Conservation (phyloP, 768 basidiomycete genomes). For the Austroboletus eburneus region DNA sequence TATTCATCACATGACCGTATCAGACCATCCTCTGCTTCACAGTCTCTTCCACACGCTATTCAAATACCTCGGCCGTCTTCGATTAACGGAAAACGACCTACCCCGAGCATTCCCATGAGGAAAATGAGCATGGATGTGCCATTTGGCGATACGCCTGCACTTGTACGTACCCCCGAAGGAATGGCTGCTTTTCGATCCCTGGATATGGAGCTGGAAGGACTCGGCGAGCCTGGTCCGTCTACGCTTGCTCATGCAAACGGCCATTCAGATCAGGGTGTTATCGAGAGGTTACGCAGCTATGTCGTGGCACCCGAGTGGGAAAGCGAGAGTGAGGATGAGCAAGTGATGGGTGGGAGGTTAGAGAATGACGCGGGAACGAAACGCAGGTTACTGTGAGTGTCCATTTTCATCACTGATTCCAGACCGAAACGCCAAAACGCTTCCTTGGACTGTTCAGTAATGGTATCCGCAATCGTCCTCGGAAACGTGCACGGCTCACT, state of each 20-base stretch:
- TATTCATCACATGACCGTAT: slow-evolving; percentile 25
- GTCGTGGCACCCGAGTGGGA: slow-evolving; percentile 28
- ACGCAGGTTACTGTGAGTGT: slow-evolving; percentile 42
- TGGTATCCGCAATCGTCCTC: slow-evolving; percentile 39
- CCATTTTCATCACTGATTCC: slow-evolving; percentile 1
- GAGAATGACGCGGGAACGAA: slow-evolving; percentile 51
- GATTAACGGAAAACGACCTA: slow-evolving; percentile 18
- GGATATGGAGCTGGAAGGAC: slow-evolving; percentile 46
- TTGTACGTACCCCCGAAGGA: slow-evolving; percentile 66
- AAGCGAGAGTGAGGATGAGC: slow-evolving; percentile 35
- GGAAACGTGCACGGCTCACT: slow-evolving; percentile 57
- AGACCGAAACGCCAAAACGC: neutral
- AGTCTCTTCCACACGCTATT: slow-evolving; percentile 2
- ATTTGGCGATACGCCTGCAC: slow-evolving; percentile 65
- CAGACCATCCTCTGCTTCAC: slow-evolving; percentile 23
- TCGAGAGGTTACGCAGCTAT: slow-evolving; percentile 21
- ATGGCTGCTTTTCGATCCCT: slow-evolving; percentile 67
- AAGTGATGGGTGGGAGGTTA: slow-evolving; percentile 15
- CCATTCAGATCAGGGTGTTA: slow-evolving; percentile 13
- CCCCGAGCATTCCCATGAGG: slow-evolving; percentile 7
- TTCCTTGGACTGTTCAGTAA: slow-evolving; percentile 14
- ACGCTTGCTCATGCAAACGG: slow-evolving; percentile 33
- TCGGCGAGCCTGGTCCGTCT: slow-evolving; percentile 33
- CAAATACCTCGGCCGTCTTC: slow-evolving; percentile 8
- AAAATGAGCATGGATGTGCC: slow-evolving; percentile 36